These are phyloP conservation scores for Diddensiella santjacobensis DNA, from an alignment of 805 yeast genomes.

Conservation along the genomic window DNA sequence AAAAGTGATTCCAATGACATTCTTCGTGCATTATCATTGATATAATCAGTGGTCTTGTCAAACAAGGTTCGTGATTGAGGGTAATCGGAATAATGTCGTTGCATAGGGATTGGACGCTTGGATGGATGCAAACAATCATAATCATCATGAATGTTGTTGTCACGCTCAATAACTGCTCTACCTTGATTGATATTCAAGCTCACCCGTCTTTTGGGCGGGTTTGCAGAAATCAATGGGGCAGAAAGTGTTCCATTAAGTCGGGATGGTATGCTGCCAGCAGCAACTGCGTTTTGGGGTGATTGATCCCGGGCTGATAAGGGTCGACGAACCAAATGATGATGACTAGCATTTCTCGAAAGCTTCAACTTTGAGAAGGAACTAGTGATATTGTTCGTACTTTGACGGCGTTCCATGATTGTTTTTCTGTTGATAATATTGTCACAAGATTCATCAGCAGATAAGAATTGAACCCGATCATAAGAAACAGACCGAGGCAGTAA, in stretches of 20 bases:
- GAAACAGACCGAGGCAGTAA: conserved; percentile 4
- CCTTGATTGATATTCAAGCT: conserved; percentile 14
- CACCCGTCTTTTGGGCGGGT: conserved; percentile 15
- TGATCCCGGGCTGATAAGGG: neutral
- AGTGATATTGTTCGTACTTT: conserved; percentile 1
- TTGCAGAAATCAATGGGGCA: neutral
- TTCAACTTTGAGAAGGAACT: neutral
- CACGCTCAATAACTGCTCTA: conserved; percentile 10
- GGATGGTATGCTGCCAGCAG: neutral
- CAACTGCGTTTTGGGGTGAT: neutral
- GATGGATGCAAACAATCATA: neutral
- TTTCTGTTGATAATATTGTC: conserved; percentile 5
- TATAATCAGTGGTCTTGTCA: conserved; percentile 14
- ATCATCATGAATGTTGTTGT: neutral
- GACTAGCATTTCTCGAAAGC: neutral
- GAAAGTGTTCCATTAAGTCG: conserved; percentile 3
- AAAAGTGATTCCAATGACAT: conserved; percentile 20
- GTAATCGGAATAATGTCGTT: conserved; percentile 2
- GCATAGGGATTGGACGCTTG: conserved; percentile 3
- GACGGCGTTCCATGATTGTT: conserved; percentile 3
- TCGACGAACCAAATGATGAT: neutral
- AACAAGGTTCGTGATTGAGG: conserved; percentile 9
- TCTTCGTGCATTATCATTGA: conserved; percentile 14
- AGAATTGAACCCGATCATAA: neutral
- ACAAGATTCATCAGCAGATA: conserved; percentile 3